Evolutionary conservation across 1,139 yeast species (phyloP), one percentile per base, ranked within the genome.

Genomic region (Yamadazyma triangularis): DNA sequence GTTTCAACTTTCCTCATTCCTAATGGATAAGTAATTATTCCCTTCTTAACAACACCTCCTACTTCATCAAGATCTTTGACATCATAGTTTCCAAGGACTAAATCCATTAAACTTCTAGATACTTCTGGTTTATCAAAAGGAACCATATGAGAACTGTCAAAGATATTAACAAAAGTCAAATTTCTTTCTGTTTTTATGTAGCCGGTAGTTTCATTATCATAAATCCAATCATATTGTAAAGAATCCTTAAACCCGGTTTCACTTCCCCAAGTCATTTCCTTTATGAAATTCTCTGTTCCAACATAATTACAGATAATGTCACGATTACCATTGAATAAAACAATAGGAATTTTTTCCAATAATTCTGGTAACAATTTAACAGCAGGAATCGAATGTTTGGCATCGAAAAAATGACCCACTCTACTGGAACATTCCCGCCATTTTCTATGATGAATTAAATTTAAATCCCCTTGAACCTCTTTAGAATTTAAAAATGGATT

Each of bases 131-230:
- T 58, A 51, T 91, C 97, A 46, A 77, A 83, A 1, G 98, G 95
- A 14, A 89, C 95, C 99, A 91, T 91, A 52, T 91, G 98, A 4
- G 94, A 81, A 0, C 95, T 76, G 45, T 86, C 77, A 50, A 63
- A 77, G 2, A 89, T 76, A 40, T 79, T 76, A 18, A 86, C 75
- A 53, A 81, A 84, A 0, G 96, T 84, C 47, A 91, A 64, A 47
- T 86, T 86, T 40, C 88, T 70, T 33, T 79, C 89, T 11, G 48
- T 52, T 38, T 62, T 60, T 25, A 80, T 54, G 30, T 61, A 60
- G 1, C 93, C 93, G 1, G 73, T 77, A 4, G 44, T 34, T 5
- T 52, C 45, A 10, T 64, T 63, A 34, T 68, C 64, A 48, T 73
- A 77, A 12, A 55, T 40, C 91, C 91, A 83, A 32, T 67, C 68